These are phyloP conservation scores for Suillus subaureus DNA, from an alignment of 768 basidiomycete species.

Conservation along the genomic window DNA sequence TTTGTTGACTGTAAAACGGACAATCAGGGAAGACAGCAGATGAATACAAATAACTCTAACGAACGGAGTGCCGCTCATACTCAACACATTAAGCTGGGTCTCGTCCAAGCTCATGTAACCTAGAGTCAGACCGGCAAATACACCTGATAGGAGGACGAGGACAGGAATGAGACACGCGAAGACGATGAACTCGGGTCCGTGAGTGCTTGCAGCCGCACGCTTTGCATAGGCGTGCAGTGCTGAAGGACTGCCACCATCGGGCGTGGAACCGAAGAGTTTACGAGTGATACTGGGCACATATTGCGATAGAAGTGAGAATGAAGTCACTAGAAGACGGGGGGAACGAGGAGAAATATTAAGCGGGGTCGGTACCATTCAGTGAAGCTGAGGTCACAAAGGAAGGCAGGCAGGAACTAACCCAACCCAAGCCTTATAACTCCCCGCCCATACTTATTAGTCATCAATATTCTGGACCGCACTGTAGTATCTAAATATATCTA, in stretches of 20 bases:
- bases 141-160: slow-evolving; percentile 78
- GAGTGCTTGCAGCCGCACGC: slow-evolving; percentile 25
- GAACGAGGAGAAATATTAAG: slow-evolving; percentile 33
- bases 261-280: slow-evolving; percentile 10
- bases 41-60: slow-evolving; percentile 29
- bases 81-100: slow-evolving; percentile 87
- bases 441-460: slow-evolving; percentile 1
- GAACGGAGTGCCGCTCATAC: slow-evolving; percentile 82
- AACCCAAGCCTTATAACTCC: neutral
- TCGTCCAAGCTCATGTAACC: slow-evolving; percentile 94
- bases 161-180: slow-evolving; percentile 73
- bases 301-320: slow-evolving; percentile 45
- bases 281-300: slow-evolving; percentile 46
- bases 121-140: slow-evolving; percentile 90
- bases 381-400: slow-evolving; percentile 6
- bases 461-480: neutral
- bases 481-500: too few species aligned
- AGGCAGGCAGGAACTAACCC: neutral
- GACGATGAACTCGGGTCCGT: slow-evolving; percentile 37
- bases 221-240: slow-evolving; percentile 31
- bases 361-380: slow-evolving; percentile 43
- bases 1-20: slow-evolving; percentile 61
- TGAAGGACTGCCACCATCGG: slow-evolving; percentile 12
- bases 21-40: neutral
- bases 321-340: slow-evolving; percentile 47